Percentiles rank a stretch among this genome's conserved stretches.
These are phyloP conservation scores for Oldenlandia corymbosa DNA, from an alignment of 257 asterid species.

Conservation along the genomic window DNA sequence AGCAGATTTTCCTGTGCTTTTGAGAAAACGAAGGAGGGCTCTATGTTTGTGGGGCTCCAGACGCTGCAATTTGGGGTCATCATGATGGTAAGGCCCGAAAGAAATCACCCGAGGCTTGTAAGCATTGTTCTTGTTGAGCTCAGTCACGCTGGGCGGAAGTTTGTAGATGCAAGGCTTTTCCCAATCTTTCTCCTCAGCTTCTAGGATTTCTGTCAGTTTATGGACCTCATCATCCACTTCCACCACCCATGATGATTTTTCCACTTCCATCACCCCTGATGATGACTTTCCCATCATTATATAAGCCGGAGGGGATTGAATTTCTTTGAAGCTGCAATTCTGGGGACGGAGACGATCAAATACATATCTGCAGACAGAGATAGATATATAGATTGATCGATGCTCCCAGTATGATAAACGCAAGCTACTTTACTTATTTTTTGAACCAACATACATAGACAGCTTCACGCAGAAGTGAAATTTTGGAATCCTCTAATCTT, in stretches of 20 bases:
- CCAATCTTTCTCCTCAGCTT: slow-evolving; percentile 23
- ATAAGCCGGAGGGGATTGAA: too few species aligned
- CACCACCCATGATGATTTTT: not conserved
- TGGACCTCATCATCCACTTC: slow-evolving; percentile 16
- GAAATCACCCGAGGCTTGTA: slow-evolving; percentile 45
- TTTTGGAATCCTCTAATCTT: too few species aligned
- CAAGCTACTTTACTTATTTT: too few species aligned
- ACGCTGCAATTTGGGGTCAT: slow-evolving; percentile 6
- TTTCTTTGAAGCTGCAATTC: too few species aligned
- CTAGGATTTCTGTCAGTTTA: not conserved
- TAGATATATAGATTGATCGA: too few species aligned
- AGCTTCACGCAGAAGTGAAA: too few species aligned
- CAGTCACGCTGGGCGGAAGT: slow-evolving; percentile 27
- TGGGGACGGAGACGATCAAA: too few species aligned
- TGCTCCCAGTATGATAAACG: too few species aligned
- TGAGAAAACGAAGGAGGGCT: slow-evolving; percentile 17
- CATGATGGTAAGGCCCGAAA: slow-evolving; percentile 45
- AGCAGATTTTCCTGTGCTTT: slow-evolving; percentile 27
- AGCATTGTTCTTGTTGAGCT: slow-evolving; percentile 15
- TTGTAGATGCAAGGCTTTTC: slow-evolving; percentile 34
- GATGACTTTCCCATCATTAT: too few species aligned
- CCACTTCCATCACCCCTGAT: too few species aligned
- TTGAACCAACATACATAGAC: too few species aligned
- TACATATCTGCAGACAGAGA: too few species aligned
- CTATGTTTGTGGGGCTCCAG: slow-evolving; percentile 45